Percentiles rank a stretch among this genome's conserved stretches.
Evolutionary conservation across 495 filamentous ascomycete species (phyloP).

Genomic region (Penicillium angulare): DNA sequence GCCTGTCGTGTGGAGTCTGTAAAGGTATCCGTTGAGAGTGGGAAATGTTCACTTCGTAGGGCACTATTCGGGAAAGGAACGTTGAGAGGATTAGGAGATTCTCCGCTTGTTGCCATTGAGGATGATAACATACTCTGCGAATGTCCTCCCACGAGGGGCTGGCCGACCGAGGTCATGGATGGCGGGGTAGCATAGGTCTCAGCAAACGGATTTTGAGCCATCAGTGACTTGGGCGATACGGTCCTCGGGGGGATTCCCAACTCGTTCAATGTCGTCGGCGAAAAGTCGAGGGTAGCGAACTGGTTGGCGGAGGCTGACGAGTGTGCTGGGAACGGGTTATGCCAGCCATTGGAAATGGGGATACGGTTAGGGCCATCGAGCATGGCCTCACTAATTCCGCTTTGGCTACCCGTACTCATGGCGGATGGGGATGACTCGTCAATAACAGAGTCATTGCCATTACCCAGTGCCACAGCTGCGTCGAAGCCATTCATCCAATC

Average conservation of each 20-base stretch:
- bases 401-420: constrained; percentile 89
- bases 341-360: constrained; percentile 59
- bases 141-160: constrained; percentile 48
- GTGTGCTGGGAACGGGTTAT: constrained; percentile 62
- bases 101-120: constrained; percentile 55
- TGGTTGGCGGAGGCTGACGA: constrained; percentile 55
- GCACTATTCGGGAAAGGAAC: constrained; percentile 52
- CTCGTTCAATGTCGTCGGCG: constrained; percentile 43
- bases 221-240: constrained; percentile 48
- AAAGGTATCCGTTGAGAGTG: constrained; percentile 74
- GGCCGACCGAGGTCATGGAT: constrained; percentile 61
- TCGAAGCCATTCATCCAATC: constrained; percentile 88
- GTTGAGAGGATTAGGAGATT: constrained; percentile 55
- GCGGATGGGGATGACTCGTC: constrained; percentile 94
- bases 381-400: constrained; percentile 90
- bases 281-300: constrained; percentile 58
- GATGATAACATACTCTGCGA: constrained; percentile 58
- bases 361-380: constrained; percentile 72
- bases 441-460: constrained; percentile 70
- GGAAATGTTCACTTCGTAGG: constrained; percentile 61
- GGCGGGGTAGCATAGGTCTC: constrained; percentile 56
- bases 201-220: constrained; percentile 45
- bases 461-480: constrained; percentile 67
- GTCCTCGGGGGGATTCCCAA: constrained; percentile 43
- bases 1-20: constrained; percentile 91